Evolutionary conservation across 805 yeast genomes (phyloP), one percentile per base, ranked within the genome.

Genomic region (Naumovozyma baii): DNA sequence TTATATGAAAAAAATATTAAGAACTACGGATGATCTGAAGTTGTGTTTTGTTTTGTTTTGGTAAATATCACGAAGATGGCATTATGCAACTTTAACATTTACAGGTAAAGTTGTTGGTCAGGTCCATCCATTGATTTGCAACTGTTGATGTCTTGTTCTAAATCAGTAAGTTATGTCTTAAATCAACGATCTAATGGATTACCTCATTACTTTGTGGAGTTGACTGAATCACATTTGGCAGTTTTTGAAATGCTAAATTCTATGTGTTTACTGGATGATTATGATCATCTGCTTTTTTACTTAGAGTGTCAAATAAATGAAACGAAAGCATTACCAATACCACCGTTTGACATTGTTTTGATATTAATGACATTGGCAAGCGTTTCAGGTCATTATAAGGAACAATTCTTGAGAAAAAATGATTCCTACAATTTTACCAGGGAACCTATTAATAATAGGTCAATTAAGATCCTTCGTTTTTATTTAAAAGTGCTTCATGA

Each of bases 281-380:
- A 65, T 46, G 66, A 61, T 35, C 56, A 59, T 49, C 39, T 68
- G n/a, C 37, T 70, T 2, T 44, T 57, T 5, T 57, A 57, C 31
- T 39, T 68, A 5, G 72, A 69, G 42, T 48, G 51, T 5, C 50
- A 47, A 31, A 38, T 50, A 19, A 38, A 42, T 19, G 28, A 33
- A 5, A 18, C 39, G 2, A 19, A 20, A 7, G 19, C 15, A 7
- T 17, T 54, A 4, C 36, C 45, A 2, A 52, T 59, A 8, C 72
- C 72, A 0, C 60, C 64, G 1, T 48, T 56, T 17, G 59, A 61
- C 19, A 53, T 63, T 3, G 33, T 67, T 8, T 47, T 59, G 19
- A 54, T 62, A 1, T 37, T 69, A 8, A 52, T 69, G 33, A 64
- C 73, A 1, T 41, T 68, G 18, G 59, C 60, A 0, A 62, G 70